These are phyloP conservation scores for Arxiozyma heterogenica DNA, from an alignment of 1,139 yeast genomes.

Conservation along the genomic window DNA sequence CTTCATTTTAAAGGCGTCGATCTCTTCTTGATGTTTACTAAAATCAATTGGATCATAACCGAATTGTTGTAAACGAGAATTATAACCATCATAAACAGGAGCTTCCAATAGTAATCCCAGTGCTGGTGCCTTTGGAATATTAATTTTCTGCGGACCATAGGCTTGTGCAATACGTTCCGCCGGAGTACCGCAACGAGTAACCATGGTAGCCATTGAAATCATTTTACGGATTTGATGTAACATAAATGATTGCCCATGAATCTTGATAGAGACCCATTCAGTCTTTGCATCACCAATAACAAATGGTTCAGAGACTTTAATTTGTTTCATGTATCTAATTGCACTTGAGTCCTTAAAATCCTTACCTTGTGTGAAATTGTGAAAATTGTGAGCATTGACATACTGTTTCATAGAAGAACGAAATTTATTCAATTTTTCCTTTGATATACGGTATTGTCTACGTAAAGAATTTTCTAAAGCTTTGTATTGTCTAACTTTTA, in stretches of 20 bases:
- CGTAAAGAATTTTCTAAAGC: constrained; percentile 59
- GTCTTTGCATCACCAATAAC: constrained; percentile 86
- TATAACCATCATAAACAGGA: constrained; percentile 86
- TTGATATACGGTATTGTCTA: constrained; percentile 57
- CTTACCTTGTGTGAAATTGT: constrained; percentile 88
- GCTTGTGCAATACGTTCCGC: constrained; percentile 66
- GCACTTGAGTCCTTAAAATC: constrained; percentile 81
- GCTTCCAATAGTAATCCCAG: constrained; percentile 81
- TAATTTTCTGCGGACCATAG: constrained; percentile 62
- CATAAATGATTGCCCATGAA: constrained; percentile 98
- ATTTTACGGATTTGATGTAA: constrained; percentile 94
- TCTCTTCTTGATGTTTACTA: constrained; percentile 53
- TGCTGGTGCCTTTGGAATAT: constrained; percentile 97
- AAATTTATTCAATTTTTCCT: constrained; percentile 51
- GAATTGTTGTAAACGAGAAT: constrained; percentile 56
- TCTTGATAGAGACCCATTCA: constrained; percentile 92
- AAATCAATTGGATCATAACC: constrained; percentile 78
- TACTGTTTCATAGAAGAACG: constrained; percentile 63
- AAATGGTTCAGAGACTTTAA: constrained; percentile 83
- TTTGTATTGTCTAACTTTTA: constrained; percentile 50
- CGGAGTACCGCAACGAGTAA: constrained; percentile 82
- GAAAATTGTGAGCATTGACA: constrained; percentile 89
- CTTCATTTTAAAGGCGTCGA: constrained; percentile 80
- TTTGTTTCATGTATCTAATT: constrained; percentile 66
- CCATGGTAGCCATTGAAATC: constrained; percentile 91